Conservation (phyloP, 1,284 basidiomycete genomes). For the Amylostereum chailletii region DNA sequence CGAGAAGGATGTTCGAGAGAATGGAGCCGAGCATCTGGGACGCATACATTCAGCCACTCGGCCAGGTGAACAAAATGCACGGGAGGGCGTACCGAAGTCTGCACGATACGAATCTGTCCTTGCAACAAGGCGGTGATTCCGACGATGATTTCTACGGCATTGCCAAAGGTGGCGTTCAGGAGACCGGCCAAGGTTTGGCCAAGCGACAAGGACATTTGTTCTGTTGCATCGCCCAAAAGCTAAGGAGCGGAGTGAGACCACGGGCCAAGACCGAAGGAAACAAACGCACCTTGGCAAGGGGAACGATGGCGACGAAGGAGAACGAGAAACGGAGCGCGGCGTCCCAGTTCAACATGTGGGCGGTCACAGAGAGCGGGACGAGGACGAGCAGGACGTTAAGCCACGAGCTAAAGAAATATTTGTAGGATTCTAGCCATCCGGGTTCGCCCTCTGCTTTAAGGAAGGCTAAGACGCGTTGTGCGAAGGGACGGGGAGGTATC, state of each 20-base stretch:
- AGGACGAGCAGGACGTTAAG: conserved; percentile 74
- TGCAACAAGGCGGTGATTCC: conserved; percentile 79
- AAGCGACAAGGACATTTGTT: conserved; percentile 73
- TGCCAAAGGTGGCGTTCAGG: conserved; percentile 79
- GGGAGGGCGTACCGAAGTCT: conserved; percentile 59
- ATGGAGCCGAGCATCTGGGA: conserved; percentile 73
- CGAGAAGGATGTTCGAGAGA: conserved; percentile 83
- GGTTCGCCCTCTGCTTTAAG: conserved; percentile 55
- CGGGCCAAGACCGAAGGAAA: not conserved
- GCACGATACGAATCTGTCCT: conserved; percentile 78
- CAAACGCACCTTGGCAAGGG: conserved; percentile 64
- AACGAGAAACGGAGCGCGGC: conserved; percentile 77
- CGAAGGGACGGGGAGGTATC: conserved; percentile 21
- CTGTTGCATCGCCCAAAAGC: conserved; percentile 81
- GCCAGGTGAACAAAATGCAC: not conserved
- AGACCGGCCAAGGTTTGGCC: conserved; percentile 81
- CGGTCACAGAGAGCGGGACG: conserved; percentile 60
- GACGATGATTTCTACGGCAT: conserved; percentile 82
- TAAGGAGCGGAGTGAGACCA: conserved; percentile 6
- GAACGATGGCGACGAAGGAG: conserved; percentile 82
- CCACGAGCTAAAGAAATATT: conserved; percentile 66
- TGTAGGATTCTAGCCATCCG: conserved; percentile 50
- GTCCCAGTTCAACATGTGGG: conserved; percentile 66
- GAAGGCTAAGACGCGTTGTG: conserved; percentile 30
- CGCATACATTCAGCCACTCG: conserved; percentile 1